These are phyloP conservation scores for Echeveria elegans DNA, from an alignment of 164 flowering plant genomes.

Conservation along the genomic window DNA sequence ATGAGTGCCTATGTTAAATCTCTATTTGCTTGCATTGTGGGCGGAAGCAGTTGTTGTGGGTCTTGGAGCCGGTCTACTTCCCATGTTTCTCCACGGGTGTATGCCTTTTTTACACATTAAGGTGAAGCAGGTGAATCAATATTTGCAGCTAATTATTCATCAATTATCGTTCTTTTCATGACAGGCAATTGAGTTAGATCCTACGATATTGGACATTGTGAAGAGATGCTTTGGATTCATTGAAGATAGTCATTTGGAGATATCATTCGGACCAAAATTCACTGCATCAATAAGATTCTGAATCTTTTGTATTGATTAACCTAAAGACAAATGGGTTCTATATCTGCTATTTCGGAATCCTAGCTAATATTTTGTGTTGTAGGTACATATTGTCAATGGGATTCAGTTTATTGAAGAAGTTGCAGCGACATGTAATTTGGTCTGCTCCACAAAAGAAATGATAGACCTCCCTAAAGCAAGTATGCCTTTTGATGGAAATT, in stretches of 20 bases:
- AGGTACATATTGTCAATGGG: constrained; percentile 87
- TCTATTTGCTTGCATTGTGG: constrained; percentile 24
- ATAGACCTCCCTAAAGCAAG: no score
- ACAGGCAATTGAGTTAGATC: constrained; percentile 91
- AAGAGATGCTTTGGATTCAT: constrained; percentile 55
- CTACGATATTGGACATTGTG: constrained; percentile 50
- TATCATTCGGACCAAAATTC: constrained; percentile 10
- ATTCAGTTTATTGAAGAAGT: constrained; percentile 48
- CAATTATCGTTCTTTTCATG: neutral
- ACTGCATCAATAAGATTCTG: no score
- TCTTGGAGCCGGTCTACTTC: constrained; percentile 96
- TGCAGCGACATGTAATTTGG: no score
- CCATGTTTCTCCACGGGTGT: constrained; percentile 71
- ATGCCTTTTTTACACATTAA: constrained; percentile 54
- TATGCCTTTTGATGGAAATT: constrained; percentile 1
- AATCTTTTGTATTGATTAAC: no score
- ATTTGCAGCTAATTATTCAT: neutral
- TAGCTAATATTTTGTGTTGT: neutral
- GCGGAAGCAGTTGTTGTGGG: constrained; percentile 64
- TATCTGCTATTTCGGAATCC: neutral
- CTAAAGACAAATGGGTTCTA: no score
- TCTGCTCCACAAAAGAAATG: no score
- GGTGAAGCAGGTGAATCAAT: constrained; percentile 27
- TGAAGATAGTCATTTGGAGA: constrained; percentile 68
- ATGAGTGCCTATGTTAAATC: neutral